phyloP scores from a whole-genome alignment of 2,329 filamentous ascomycete genomes.

The Trichothecium sympodiale region DNA sequence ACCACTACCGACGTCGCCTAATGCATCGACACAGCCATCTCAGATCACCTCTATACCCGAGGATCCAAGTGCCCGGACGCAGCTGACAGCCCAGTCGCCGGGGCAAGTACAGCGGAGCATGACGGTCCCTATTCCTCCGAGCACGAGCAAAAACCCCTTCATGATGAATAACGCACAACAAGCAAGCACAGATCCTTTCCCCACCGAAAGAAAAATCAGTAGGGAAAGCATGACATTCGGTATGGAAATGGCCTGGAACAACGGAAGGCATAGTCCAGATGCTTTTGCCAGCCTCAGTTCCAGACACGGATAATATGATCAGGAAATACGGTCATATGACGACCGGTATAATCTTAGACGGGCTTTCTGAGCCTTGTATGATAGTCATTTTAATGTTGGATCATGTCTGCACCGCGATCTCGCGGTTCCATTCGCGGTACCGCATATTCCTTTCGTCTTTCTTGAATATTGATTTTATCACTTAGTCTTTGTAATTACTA shows the following conservation, averaged over 20 bases:
- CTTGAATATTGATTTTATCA: too few species aligned
- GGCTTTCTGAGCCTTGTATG: slow-evolving; percentile 12
- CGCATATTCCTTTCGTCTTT: too few species aligned
- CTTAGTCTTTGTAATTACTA: too few species aligned
- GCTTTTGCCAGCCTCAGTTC: slow-evolving; percentile 69
- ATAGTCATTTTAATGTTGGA: slow-evolving; percentile 16
- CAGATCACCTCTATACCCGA: slow-evolving; percentile 17
- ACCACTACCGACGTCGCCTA: slow-evolving; percentile 24
- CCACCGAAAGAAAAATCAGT: slow-evolving; percentile 29
- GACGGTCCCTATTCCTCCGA: slow-evolving; percentile 26
- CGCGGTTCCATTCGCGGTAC: too few species aligned
- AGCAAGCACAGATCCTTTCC: slow-evolving; percentile 28
- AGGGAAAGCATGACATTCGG: slow-evolving; percentile 62
- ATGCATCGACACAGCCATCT: slow-evolving; percentile 15
- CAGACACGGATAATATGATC: slow-evolving; percentile 30
- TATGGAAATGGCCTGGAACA: slow-evolving; percentile 52
- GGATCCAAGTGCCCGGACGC: slow-evolving; percentile 13
- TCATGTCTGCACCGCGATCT: slow-evolving; percentile 6
- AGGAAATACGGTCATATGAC: slow-evolving; percentile 1
- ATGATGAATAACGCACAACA: slow-evolving; percentile 14
- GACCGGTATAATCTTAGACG: slow-evolving; percentile 10
- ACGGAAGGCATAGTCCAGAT: slow-evolving; percentile 67
- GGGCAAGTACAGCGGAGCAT: slow-evolving; percentile 15
- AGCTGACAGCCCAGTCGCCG: slow-evolving; percentile 5
- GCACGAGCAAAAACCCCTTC: slow-evolving; percentile 50